phyloP scores from a whole-genome alignment of 345 rosid genomes.

The Gossypium stocksii region DNA sequence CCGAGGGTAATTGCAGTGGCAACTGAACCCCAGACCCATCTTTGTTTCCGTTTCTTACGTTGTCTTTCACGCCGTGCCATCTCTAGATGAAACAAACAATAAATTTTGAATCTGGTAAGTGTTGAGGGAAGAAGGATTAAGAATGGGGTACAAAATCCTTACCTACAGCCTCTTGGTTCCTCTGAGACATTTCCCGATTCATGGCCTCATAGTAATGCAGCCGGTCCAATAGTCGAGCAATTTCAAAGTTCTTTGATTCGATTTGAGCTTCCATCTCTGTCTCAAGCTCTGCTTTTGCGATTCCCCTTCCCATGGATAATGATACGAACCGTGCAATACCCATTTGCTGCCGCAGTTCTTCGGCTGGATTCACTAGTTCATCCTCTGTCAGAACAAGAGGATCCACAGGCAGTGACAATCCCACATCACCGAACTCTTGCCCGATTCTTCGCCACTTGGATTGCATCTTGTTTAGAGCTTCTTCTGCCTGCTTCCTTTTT shows the following conservation, averaged over 20 bases:
- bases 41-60: slow-evolving; percentile 50
- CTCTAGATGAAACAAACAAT: slow-evolving; percentile 31
- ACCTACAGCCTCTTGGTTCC: slow-evolving; percentile 92
- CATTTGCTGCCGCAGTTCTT: slow-evolving; percentile 59
- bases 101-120: background rate
- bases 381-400: slow-evolving; percentile 34
- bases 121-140: background rate
- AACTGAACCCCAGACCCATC: slow-evolving; percentile 80
- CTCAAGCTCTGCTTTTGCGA: slow-evolving; percentile 72
- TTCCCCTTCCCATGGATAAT: slow-evolving; percentile 52
- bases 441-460: slow-evolving; percentile 60
- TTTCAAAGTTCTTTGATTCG: slow-evolving; percentile 82
- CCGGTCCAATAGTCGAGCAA: slow-evolving; percentile 64
- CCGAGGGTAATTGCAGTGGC: slow-evolving; percentile 62
- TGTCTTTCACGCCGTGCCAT: slow-evolving; percentile 46
- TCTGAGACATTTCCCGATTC: slow-evolving; percentile 81
- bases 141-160: slow-evolving; percentile 17
- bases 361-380: slow-evolving; percentile 37
- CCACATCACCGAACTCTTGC: slow-evolving; percentile 55
- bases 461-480: slow-evolving; percentile 44
- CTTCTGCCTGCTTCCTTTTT: slow-evolving; percentile 69
- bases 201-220: slow-evolving; percentile 78
- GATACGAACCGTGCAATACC: slow-evolving; percentile 62
- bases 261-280: slow-evolving; percentile 64
- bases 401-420: slow-evolving; percentile 57